phyloP scores from a whole-genome alignment of 441 rosid species.

The Metrosideros polymorpha region DNA sequence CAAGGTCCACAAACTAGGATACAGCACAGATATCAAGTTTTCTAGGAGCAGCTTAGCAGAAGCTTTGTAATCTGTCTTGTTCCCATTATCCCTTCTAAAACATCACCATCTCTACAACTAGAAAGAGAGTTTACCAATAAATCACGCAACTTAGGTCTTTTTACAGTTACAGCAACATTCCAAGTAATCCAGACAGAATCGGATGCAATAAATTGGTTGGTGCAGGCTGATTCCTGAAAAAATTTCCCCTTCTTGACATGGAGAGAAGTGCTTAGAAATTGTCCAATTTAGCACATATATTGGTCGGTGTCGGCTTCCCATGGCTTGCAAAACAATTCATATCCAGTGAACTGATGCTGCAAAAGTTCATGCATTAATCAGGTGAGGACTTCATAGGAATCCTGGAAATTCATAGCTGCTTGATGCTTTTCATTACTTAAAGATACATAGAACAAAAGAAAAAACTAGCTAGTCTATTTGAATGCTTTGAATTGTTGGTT shows the following conservation, averaged over 20 bases:
- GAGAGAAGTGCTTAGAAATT: not conserved
- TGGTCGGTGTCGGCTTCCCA: not conserved
- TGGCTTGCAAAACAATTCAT: not conserved
- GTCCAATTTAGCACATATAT: not conserved
- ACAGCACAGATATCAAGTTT: not conserved
- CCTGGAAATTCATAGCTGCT: not conserved
- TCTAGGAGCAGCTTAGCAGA: not conserved
- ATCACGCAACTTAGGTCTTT: not conserved
- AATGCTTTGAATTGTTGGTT: not conserved
- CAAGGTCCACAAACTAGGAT: not conserved
- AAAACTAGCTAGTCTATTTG: not conserved
- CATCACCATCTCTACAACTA: not conserved
- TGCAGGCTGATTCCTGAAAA: not conserved
- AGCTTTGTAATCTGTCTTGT: not conserved
- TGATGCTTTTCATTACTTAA: not conserved
- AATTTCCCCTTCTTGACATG: not conserved
- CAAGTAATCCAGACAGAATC: not conserved
- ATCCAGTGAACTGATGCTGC: not conserved
- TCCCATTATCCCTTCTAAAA: not conserved
- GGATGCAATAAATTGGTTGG: not conserved
- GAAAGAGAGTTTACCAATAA: not conserved
- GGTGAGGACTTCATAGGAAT: not conserved
- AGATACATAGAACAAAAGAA: not conserved
- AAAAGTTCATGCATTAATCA: not conserved
- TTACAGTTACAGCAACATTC: not conserved